Evolutionary conservation across 169 alveolate species (phyloP).

Genomic region (Haemoproteus tartakovskyi): DNA sequence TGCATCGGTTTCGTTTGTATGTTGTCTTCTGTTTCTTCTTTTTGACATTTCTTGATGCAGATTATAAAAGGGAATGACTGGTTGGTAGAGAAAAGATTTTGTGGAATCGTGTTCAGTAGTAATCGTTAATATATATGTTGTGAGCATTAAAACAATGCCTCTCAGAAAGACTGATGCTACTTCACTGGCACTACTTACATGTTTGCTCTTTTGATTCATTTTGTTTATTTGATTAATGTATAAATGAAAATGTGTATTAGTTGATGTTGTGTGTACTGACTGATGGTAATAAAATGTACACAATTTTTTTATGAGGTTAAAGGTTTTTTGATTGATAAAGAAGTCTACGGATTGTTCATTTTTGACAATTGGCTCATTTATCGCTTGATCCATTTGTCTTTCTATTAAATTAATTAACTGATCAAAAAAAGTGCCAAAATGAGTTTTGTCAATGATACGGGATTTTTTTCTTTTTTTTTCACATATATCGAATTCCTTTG

Average conservation of each 20-base stretch:
- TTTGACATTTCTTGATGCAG: conserved; percentile 24
- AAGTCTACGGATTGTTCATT: conserved; percentile 10
- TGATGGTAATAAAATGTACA: conserved; percentile 37
- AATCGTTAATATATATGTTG: conserved; percentile 48
- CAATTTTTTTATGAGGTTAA: conserved; percentile 34
- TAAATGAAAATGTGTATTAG: conserved; percentile 4
- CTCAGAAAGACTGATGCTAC: conserved; percentile 62
- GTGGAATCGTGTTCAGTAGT: conserved; percentile 45
- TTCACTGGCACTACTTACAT: conserved; percentile 60
- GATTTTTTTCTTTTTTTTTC: conserved; percentile 36
- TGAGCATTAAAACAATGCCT: conserved; percentile 60
- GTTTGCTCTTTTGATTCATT: conserved; percentile 44
- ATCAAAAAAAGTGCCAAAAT: conserved; percentile 64
- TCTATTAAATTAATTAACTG: conserved; percentile 45
- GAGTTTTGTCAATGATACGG: conserved; percentile 48
- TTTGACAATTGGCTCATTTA: conserved; percentile 30
- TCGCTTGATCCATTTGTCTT: conserved; percentile 39
- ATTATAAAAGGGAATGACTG: conserved; percentile 62
- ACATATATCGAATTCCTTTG: too few relatives aligned
- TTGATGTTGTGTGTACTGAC: too few relatives aligned
- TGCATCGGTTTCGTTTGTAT: neutral
- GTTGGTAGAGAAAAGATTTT: conserved; percentile 49
- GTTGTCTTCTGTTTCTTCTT: neutral
- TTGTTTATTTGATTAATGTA: conserved; percentile 33
- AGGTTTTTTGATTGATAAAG: conserved; percentile 32